Conservation (phyloP, 345 rosid genomes). For the Citrus mangshanensis region DNA sequence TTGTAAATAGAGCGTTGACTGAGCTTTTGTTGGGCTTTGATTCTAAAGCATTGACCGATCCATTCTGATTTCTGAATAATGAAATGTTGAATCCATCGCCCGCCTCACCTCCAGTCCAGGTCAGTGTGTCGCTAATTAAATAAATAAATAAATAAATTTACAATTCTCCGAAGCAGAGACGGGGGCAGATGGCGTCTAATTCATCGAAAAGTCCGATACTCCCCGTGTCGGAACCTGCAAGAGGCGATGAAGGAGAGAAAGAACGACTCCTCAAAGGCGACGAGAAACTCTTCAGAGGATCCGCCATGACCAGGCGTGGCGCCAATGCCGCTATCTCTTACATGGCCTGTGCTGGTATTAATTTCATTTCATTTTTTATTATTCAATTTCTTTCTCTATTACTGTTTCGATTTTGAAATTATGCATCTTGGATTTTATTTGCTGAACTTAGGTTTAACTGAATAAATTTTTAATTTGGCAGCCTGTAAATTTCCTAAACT, state of each 20-base stretch:
- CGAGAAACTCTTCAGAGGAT: conserved; percentile 75
- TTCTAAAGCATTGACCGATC: background rate
- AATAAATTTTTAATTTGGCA: background rate
- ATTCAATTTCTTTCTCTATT: background rate
- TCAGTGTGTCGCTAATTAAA: too few species aligned
- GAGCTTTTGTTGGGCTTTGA: background rate
- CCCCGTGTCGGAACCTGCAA: conserved; percentile 62
- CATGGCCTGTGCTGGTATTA: conserved; percentile 89
- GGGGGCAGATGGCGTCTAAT: conserved; percentile 35
- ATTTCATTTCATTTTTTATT: background rate
- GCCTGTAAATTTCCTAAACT: background rate
- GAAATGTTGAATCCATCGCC: too few species aligned
- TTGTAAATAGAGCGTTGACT: background rate
- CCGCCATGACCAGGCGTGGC: conserved; percentile 91
- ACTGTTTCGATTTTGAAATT: background rate
- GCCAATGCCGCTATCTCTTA: conserved; percentile 86
- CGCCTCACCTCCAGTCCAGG: too few species aligned
- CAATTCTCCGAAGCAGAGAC: background rate
- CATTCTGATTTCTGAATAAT: background rate
- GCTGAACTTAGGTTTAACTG: background rate
- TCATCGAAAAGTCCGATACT: conserved; percentile 50
- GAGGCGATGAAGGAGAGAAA: conserved; percentile 56
- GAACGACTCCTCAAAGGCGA: conserved; percentile 54
- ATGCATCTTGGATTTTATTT: background rate
- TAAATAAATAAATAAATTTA: too few species aligned